These are phyloP conservation scores for Barnettozyma botsteinii DNA, from an alignment of 805 yeast species.

Conservation along the genomic window DNA sequence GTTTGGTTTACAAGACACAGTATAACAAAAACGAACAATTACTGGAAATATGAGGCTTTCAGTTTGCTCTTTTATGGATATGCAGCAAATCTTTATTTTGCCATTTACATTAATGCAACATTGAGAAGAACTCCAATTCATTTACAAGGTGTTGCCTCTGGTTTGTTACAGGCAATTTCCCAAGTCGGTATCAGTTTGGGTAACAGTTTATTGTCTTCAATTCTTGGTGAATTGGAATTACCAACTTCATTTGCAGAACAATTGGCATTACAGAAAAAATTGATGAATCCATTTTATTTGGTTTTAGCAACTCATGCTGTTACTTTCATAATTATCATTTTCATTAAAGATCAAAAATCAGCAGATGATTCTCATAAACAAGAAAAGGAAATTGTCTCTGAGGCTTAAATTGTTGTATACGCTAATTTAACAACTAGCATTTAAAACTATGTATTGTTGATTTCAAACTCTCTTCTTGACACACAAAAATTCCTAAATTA, in stretches of 20 bases:
- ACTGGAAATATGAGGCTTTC: slow-evolving; percentile 29
- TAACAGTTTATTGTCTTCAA: slow-evolving; percentile 24
- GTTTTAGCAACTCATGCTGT: slow-evolving; percentile 7
- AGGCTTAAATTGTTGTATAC: too few species aligned
- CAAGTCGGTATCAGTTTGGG: slow-evolving; percentile 31
- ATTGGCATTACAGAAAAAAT: slow-evolving; percentile 4
- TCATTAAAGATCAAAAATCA: slow-evolving; percentile 10
- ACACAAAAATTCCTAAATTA: too few species aligned
- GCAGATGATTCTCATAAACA: too few species aligned
- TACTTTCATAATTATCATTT: slow-evolving; percentile 1
- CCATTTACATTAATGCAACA: slow-evolving; percentile 29
- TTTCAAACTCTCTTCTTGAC: too few species aligned
- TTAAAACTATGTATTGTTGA: too few species aligned
- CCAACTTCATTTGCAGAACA: not conserved
- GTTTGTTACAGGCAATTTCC: slow-evolving; percentile 30
- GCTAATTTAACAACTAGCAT: too few species aligned
- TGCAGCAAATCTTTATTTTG: slow-evolving; percentile 29
- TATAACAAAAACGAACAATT: slow-evolving; percentile 13
- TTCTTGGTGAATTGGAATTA: slow-evolving; percentile 23
- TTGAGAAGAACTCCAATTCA: slow-evolving; percentile 31
- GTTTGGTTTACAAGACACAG: slow-evolving; percentile 24
- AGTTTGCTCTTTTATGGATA: slow-evolving; percentile 23
- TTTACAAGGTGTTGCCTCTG: slow-evolving; percentile 36
- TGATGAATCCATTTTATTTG: slow-evolving; percentile 9
- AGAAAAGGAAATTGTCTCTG: too few species aligned